Percentiles rank a stretch among this genome's conserved stretches.
These are phyloP conservation scores for Lyophyllum atratum DNA, from an alignment of 768 basidiomycete genomes.

Conservation along the genomic window DNA sequence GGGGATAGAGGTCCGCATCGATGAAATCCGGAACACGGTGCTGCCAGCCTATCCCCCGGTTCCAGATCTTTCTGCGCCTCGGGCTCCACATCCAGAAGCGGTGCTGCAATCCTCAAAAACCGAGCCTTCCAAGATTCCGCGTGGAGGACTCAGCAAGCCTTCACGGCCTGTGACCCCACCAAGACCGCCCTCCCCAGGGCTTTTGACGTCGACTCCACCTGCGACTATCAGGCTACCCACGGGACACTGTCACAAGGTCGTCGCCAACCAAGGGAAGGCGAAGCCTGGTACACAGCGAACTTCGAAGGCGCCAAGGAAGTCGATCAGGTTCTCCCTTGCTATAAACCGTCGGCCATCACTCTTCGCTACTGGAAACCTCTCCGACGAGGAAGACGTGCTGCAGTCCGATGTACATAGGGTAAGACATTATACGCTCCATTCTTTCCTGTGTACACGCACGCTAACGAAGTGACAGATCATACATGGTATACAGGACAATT, in stretches of 20 bases:
- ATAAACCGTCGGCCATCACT: constrained; percentile 22
- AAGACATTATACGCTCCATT: background rate
- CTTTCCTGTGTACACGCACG: background rate
- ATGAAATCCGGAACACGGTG: constrained; percentile 25
- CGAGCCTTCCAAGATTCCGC: constrained; percentile 7
- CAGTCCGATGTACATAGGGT: constrained; percentile 27
- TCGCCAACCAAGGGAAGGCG: background rate
- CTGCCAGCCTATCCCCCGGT: constrained; percentile 30
- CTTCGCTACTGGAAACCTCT: constrained; percentile 7
- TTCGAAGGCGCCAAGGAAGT: constrained; percentile 18
- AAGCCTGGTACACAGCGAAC: background rate
- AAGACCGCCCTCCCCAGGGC: background rate
- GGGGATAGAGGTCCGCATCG: constrained; percentile 25
- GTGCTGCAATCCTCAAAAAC: background rate
- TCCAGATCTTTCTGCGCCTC: constrained; percentile 17
- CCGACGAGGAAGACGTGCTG: constrained; percentile 11
- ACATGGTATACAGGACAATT: constrained; percentile 23
- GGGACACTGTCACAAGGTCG: background rate
- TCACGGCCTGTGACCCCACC: background rate
- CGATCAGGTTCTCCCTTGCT: constrained; percentile 28
- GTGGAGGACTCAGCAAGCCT: background rate
- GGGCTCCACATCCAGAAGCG: constrained; percentile 2
- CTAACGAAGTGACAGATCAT: constrained; percentile 20
- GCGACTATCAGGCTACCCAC: background rate
- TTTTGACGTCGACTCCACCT: constrained; percentile 10